Evolutionary conservation across 345 rosid genomes (phyloP).

Genomic region (Rhizophora apiculata): DNA sequence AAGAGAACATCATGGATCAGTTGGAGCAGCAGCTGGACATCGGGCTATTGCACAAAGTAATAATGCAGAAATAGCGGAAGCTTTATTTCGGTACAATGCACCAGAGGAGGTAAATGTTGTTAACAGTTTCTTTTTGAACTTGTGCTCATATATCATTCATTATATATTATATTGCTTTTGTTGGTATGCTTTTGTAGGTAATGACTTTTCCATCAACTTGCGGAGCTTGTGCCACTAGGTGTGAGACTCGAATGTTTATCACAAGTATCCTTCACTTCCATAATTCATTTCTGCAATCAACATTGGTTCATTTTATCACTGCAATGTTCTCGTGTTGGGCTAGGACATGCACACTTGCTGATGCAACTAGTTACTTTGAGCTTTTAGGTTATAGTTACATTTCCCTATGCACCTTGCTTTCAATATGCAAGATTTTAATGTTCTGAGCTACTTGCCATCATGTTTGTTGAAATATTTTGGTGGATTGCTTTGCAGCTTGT

Average conservation of each 20-base stretch:
- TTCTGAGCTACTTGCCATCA: too few species aligned
- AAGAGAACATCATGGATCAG: constrained; percentile 62
- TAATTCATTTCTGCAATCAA: background rate
- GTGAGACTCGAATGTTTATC: constrained; percentile 61
- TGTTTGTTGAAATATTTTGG: too few species aligned
- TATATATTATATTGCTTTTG: background rate
- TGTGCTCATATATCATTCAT: background rate
- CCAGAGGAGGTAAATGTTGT: constrained; percentile 73
- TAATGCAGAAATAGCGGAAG: constrained; percentile 71
- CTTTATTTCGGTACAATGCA: constrained; percentile 69
- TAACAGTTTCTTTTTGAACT: background rate
- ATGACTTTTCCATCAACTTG: constrained; percentile 65
- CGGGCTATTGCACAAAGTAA: constrained; percentile 88
- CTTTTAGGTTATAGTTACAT: background rate
- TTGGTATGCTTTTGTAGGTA: constrained; percentile 34
- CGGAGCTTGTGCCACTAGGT: constrained; percentile 42
- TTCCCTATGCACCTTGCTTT: background rate
- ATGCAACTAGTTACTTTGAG: background rate
- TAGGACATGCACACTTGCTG: background rate
- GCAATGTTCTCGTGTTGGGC: too few species aligned
- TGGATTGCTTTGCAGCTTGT: too few species aligned
- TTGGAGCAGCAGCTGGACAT: constrained; percentile 84
- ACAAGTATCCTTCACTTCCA: constrained; percentile 49
- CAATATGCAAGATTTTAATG: too few species aligned
- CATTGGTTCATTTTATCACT: constrained; percentile 1